Base-by-base conservation (phyloP, 257 asterid species). In the Striga asiatica region DNA sequence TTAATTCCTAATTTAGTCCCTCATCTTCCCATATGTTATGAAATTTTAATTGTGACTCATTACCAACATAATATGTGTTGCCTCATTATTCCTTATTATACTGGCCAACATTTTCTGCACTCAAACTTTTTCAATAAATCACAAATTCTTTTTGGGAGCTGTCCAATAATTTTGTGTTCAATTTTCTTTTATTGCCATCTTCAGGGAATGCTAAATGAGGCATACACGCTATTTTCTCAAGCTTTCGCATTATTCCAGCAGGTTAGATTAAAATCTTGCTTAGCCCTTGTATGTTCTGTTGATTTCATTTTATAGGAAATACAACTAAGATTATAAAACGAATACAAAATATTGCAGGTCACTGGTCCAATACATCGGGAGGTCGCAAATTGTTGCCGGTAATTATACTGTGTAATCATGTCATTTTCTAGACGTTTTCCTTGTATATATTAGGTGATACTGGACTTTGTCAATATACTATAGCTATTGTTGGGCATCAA, bases 281-380 rank as follows among this genome's bases (percentile, higher is more conserved):
- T 54, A 39, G 17, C n/a, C 58, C 20, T 47, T 50, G 20, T 50
- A 43, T 42, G 39, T 37, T 64, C 61, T 66, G 56, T 54, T 42
- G 16, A 13, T 51, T 56, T 22, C 8, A 18, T 37, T 55, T 18
- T 37, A 10, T 50, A 4, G 31, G 23, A 32, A 2, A 20, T 9
- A 38, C 60, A 34, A 46, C 61, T 24, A n/a, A n/a, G 39, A 37
- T 20, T 53, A 17, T 21, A 42, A 24, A 43, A 10, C 12, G n/a
- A n/a, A n/a, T n/a, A n/a, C n/a, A n/a, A n/a, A 28, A 45, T n/a
- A n/a, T 19, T 76, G 78, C 83, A 92, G 95, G 99, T 88, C 63
- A 92, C 99, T 54, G 97, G 99, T 81, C 97, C 99, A 34, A 82
- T 92, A 94, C 99, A 88, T 72, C 81, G 93, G 74, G 99, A 92